These are phyloP conservation scores for Magnolia changhungtana DNA, from an alignment of 164 flowering plant species.

Conservation along the genomic window DNA sequence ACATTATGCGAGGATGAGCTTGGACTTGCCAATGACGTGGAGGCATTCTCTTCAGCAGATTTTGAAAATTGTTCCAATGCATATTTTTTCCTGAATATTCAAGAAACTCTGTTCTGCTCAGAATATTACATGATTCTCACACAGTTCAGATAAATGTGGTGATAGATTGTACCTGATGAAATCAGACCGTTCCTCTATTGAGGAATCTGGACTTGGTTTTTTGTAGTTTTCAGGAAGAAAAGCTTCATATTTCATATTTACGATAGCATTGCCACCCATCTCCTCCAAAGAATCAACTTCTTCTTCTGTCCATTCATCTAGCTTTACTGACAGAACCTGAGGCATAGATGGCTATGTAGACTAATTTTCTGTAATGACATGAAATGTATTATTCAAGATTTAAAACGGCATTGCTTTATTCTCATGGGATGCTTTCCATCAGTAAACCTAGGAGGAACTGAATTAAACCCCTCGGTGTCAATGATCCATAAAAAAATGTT, in stretches of 20 bases:
- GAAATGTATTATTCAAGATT: not conserved
- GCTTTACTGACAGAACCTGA: constrained; percentile 87
- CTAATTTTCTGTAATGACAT: not conserved
- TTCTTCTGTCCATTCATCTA: constrained; percentile 93
- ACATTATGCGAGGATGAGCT: constrained; percentile 9
- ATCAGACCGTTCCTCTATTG: constrained; percentile 68
- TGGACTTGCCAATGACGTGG: constrained; percentile 23
- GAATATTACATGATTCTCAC: constrained; percentile 1
- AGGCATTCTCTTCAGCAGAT: constrained; percentile 20
- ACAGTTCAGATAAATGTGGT: not conserved
- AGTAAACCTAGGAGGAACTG: not conserved
- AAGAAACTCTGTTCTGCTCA: constrained; percentile 16
- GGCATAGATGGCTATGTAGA: constrained; percentile 5
- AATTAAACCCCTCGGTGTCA: not conserved
- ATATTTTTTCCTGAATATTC: constrained; percentile 75
- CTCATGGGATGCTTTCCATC: not conserved
- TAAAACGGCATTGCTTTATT: not conserved
- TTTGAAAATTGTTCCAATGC: constrained; percentile 60
- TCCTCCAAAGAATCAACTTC: constrained; percentile 63
- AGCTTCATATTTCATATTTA: constrained; percentile 80
- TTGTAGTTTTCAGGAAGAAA: constrained; percentile 41
- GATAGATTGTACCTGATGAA: constrained; percentile 59
- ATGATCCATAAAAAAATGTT: not conserved
- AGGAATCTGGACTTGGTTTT: constrained; percentile 76
- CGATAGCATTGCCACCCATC: constrained; percentile 69